A percentile compares a stretch with the other conserved stretches of the same genome.
Evolutionary conservation across 805 yeast species (phyloP).

Genomic region (Hemisphaericaspora nanyangensis): DNA sequence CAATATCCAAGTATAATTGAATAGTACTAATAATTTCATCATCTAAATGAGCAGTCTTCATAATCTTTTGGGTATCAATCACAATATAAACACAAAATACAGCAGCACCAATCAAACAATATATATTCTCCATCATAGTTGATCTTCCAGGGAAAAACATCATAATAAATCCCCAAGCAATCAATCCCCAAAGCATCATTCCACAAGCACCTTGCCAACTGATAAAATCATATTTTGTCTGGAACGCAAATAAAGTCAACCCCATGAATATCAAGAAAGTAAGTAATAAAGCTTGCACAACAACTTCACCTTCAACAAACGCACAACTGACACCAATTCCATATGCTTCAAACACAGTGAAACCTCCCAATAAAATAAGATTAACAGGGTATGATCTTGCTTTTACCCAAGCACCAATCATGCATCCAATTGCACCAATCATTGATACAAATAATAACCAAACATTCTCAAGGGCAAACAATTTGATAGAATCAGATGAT

Average conservation of each 20-base stretch:
- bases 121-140: conserved; percentile 57
- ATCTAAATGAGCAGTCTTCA: conserved; percentile 73
- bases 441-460: conserved; percentile 58
- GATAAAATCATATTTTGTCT: conserved; percentile 70
- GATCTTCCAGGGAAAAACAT: conserved; percentile 53
- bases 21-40: conserved; percentile 84
- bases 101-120: conserved; percentile 70
- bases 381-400: conserved; percentile 70
- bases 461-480: conserved; percentile 54
- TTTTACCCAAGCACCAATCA: conserved; percentile 60
- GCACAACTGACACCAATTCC: conserved; percentile 66
- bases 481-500: conserved; percentile 39
- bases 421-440: conserved; percentile 57
- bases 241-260: conserved; percentile 71
- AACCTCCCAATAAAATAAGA: conserved; percentile 53
- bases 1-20: conserved; percentile 72
- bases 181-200: conserved; percentile 59
- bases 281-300: conserved; percentile 66
- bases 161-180: conserved; percentile 67
- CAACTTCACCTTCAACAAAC: conserved; percentile 56
- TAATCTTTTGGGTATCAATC: conserved; percentile 76
- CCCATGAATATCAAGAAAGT: conserved; percentile 74
- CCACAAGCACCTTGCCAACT: conserved; percentile 58
- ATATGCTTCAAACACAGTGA: conserved; percentile 74
- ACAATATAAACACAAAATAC: conserved; percentile 69